Conservation (phyloP, 148 eudicot species). For the Rhododendron griersonianum region DNA sequence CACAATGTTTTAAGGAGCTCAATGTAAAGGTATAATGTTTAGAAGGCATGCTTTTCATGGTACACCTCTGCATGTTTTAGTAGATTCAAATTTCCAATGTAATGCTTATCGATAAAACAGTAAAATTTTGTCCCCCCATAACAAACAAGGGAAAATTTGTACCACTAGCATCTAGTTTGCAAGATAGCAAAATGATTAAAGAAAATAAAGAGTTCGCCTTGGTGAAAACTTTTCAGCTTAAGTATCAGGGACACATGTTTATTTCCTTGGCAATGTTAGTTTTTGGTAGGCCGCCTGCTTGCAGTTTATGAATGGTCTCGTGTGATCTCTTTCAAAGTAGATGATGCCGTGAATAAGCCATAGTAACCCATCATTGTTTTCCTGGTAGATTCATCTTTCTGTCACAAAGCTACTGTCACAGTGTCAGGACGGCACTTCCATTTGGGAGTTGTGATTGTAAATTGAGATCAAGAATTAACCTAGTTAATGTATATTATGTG, state of each 20-base stretch:
- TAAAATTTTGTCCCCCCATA: neutral
- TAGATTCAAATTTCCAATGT: neutral
- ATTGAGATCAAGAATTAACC: neutral
- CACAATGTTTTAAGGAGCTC: conserved; percentile 53
- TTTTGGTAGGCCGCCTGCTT: neutral
- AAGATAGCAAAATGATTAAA: neutral
- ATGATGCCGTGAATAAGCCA: neutral
- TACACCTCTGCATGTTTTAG: neutral
- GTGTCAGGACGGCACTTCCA: neutral
- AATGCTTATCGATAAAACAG: neutral
- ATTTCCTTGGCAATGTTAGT: neutral
- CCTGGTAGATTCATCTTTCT: neutral
- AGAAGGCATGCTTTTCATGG: neutral
- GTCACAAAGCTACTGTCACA: neutral
- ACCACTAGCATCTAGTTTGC: neutral
- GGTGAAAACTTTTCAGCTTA: neutral
- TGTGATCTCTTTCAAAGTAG: neutral
- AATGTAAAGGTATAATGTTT: conserved; percentile 32
- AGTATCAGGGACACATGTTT: neutral
- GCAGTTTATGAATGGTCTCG: neutral
- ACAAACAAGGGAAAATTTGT: neutral
- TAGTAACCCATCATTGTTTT: neutral
- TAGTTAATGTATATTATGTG: neutral
- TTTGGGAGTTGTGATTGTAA: neutral
- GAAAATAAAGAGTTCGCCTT: neutral